phyloP scores from a whole-genome alignment of 306 rosid genomes.

The Erythrophleum fordii region DNA sequence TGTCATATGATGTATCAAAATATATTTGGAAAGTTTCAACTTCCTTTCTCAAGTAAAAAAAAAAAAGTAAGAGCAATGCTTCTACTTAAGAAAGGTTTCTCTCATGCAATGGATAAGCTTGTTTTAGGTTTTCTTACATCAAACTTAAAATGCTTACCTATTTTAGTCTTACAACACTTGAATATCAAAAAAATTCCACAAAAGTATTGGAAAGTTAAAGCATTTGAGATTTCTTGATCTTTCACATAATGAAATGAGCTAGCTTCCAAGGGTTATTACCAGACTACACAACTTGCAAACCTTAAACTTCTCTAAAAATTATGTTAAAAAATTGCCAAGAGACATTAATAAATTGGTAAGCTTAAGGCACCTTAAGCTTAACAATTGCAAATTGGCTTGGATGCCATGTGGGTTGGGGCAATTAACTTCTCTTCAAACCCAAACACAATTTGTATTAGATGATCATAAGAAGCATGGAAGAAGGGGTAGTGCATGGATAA shows the following conservation, averaged over 20 bases:
- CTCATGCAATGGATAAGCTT: background rate
- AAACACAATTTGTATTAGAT: background rate
- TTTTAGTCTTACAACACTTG: background rate
- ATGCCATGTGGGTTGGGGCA: background rate
- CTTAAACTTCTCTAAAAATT: background rate
- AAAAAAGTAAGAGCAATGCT: background rate
- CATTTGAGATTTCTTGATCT: constrained; percentile 7
- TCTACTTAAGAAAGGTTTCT: background rate
- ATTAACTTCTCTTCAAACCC: background rate
- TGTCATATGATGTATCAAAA: background rate
- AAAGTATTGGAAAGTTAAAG: background rate
- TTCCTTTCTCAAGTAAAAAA: background rate
- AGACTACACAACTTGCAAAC: background rate
- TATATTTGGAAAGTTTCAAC: background rate
- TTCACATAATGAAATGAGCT: background rate
- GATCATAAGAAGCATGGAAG: background rate
- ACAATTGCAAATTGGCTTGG: background rate
- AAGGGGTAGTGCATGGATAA: background rate
- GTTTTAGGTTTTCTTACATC: background rate
- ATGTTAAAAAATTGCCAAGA: background rate
- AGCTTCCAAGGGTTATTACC: background rate
- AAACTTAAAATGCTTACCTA: background rate
- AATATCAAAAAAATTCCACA: background rate
- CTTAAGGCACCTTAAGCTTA: background rate
- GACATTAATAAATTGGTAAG: background rate